These are phyloP conservation scores for Trifolium fragiferum DNA, from an alignment of 306 rosid genomes.

Conservation along the genomic window DNA sequence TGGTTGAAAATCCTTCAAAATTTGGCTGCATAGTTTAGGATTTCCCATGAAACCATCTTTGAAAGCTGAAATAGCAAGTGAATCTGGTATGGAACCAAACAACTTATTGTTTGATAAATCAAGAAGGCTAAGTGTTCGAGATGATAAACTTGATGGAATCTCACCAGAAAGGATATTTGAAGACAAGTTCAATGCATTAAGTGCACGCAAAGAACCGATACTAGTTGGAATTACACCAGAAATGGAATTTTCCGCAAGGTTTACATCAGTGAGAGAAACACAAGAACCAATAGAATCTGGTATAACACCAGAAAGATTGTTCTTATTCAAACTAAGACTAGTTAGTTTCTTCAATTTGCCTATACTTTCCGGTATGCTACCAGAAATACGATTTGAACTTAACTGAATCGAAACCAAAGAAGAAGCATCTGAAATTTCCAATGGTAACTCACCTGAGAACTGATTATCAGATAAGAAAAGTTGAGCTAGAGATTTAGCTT, in stretches of 20 bases:
- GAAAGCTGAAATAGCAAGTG: constrained; percentile 64
- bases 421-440: constrained; percentile 60
- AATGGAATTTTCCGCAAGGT: constrained; percentile 64
- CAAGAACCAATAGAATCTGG: constrained; percentile 81
- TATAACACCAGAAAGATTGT: constrained; percentile 66
- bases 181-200: constrained; percentile 83
- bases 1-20: constrained; percentile 44
- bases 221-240: constrained; percentile 65
- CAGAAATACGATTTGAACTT: constrained; percentile 63
- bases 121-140: constrained; percentile 69
- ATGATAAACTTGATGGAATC: constrained; percentile 68
- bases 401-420: constrained; percentile 60
- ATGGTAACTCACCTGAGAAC: constrained; percentile 77
- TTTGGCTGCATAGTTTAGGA: constrained; percentile 78
- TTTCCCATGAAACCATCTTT: constrained; percentile 67
- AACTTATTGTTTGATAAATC: constrained; percentile 73
- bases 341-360: constrained; percentile 67
- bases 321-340: constrained; percentile 55
- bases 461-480: constrained; percentile 55
- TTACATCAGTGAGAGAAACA: constrained; percentile 57
- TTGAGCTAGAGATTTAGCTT: constrained; percentile 71
- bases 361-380: constrained; percentile 63
- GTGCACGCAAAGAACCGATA: constrained; percentile 66
- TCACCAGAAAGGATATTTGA: constrained; percentile 66
- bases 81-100: constrained; percentile 67